phyloP scores from a whole-genome alignment of 225 moss, liverwort and hornwort genomes.

The Takakia lepidozioides region DNA sequence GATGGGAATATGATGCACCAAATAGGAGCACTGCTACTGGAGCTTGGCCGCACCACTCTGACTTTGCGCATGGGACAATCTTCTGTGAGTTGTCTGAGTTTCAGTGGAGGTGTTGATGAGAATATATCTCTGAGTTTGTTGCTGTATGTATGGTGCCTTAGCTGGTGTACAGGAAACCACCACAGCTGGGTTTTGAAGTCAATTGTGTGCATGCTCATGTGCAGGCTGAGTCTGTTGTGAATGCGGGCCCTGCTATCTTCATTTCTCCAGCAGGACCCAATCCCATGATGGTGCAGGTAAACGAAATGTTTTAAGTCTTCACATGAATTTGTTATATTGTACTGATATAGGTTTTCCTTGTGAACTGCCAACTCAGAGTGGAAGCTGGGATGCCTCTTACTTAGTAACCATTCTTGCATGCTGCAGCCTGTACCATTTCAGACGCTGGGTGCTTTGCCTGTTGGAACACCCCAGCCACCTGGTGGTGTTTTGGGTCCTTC shows the following conservation, averaged over 20 bases:
- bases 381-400: not conserved
- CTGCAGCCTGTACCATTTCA: constrained; percentile 77
- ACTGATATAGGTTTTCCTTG: too few species aligned
- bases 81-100: constrained; percentile 58
- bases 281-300: constrained; percentile 99
- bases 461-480: constrained; percentile 59
- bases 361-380: too few species aligned
- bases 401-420: constrained; percentile 17
- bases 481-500: constrained; percentile 69
- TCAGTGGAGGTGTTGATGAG: too few species aligned
- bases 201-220: constrained; percentile 15
- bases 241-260: constrained; percentile 91
- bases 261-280: constrained; percentile 93
- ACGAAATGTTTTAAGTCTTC: too few species aligned
- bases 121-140: too few species aligned
- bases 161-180: too few species aligned
- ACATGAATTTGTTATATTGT: too few species aligned
- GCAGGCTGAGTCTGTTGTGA: constrained; percentile 75
- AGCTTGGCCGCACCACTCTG: constrained; percentile 85
- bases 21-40: constrained; percentile 91
- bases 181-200: not conserved
- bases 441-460: constrained; percentile 57
- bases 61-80: constrained; percentile 86
- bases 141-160: too few species aligned
- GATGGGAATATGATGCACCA: constrained; percentile 98